Evolutionary conservation across 352 stramenopile species (phyloP), one percentile per base, ranked within the genome.

Genomic region (Phytophthora hybrid): DNA sequence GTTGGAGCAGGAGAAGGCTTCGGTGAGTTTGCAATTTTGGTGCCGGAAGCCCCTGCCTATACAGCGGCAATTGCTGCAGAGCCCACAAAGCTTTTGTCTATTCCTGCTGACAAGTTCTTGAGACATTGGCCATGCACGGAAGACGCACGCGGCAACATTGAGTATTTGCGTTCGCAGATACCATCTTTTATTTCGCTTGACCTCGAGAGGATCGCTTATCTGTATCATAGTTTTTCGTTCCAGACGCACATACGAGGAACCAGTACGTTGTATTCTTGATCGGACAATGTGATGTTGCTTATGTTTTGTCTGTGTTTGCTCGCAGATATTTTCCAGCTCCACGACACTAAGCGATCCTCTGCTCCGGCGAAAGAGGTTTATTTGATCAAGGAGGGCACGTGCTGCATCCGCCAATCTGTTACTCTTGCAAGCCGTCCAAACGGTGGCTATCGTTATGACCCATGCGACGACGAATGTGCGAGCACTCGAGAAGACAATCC

Each of bases 11-110:
- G 80, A 18, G 63, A 78, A 14, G 83, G 85, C n/a, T 91, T 92
- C 72, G 85, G 85, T 4, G 85, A 92, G 56, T 90, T 92, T 44
- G 80, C 90, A 58, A 78, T 92, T 16, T 80, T 91, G 39, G 61
- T 88, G 5, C 74, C 76, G 11, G 79, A 89, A 1, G 63, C 73
- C 5, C 70, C 69, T 8, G 67, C 69, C 4, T 67, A 81, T 34
- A 70, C 87, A 7, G 59, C 78, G n/a, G 83, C 85, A 26, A 49
- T 89, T 10, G 82, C 83, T 26, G 59, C 85, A 19, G 85, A 91
- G 44, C 63, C 76, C 6, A 81, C 78, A 6, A 90, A 84, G 11
- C 65, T 92, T 21, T 71, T 93, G 46, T 91, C 85, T 7, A 77
- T 93, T 23, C 82, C 85, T 3, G 73, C 72, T 0, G 64, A 76